A percentile compares a stretch with the other conserved stretches of the same genome.
Conservation (phyloP, 1,139 yeast genomes). For the Schizosaccharomyces versatilis region DNA sequence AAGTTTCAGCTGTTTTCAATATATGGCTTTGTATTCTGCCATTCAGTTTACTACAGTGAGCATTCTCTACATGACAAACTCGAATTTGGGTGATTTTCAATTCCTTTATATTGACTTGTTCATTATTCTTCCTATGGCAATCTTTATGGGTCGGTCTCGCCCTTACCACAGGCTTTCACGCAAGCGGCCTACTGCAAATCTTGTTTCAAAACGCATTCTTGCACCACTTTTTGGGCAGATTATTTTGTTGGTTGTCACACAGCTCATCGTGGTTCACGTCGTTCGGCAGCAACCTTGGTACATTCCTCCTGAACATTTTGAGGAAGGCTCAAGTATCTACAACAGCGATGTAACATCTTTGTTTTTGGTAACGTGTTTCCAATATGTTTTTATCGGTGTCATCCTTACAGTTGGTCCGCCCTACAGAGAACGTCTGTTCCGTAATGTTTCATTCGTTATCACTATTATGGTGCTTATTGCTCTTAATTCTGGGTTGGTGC, state of each 20-base stretch:
- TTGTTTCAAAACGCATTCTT: constrained; percentile 70
- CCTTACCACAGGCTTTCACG: constrained; percentile 40
- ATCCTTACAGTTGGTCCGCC: constrained; percentile 84
- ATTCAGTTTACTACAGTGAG: constrained; percentile 81
- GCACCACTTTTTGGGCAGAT: constrained; percentile 65
- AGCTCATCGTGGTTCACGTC: constrained; percentile 40
- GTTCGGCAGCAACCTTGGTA: constrained; percentile 49
- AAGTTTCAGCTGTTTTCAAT: constrained; percentile 88
- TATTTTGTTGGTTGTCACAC: constrained; percentile 36
- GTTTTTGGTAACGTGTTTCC: constrained; percentile 64
- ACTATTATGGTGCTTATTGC: constrained; percentile 39
- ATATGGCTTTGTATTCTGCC: constrained; percentile 91
- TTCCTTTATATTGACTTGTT: constrained; percentile 80
- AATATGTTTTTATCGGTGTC: constrained; percentile 65
- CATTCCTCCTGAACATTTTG: constrained; percentile 30
- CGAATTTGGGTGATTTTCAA: constrained; percentile 92
- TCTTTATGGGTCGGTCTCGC: constrained; percentile 90
- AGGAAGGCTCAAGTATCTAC: constrained; percentile 34
- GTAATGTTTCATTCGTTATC: constrained; percentile 47
- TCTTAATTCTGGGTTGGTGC: constrained; percentile 16
- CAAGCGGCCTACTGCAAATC: constrained; percentile 81
- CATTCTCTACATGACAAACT: constrained; percentile 64
- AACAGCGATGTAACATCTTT: constrained; percentile 77
- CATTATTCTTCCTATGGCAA: constrained; percentile 77
- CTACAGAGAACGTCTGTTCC: constrained; percentile 55